A percentile compares a stretch with the other conserved stretches of the same genome.
These are phyloP conservation scores for Arthroderma sp. DNA, from an alignment of 2,329 filamentous ascomycete genomes.

Conservation along the genomic window DNA sequence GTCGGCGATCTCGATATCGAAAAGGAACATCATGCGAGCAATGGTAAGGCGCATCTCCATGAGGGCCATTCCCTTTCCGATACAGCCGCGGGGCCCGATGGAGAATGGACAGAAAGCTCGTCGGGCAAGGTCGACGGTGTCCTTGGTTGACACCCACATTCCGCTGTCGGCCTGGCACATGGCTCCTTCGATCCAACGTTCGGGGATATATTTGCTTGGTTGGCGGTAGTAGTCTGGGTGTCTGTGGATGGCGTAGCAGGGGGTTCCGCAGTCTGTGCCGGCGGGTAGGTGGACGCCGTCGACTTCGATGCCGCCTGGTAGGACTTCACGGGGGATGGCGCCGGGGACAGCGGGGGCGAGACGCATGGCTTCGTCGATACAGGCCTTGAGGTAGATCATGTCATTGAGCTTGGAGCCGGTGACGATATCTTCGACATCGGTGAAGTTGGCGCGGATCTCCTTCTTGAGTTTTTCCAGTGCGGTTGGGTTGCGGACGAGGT, in stretches of 20 bases:
- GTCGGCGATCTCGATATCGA: constrained; percentile 25
- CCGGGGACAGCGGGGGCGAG: constrained; percentile 23
- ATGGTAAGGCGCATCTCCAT: constrained; percentile 35
- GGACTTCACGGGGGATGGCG: constrained; percentile 23
- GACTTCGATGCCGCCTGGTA: constrained; percentile 21
- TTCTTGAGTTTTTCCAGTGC: constrained; percentile 21
- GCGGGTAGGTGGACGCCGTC: constrained; percentile 24
- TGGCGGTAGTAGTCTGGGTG: constrained; percentile 24
- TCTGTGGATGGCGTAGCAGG: constrained; percentile 26
- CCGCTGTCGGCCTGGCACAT: constrained; percentile 11
- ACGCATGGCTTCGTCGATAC: constrained; percentile 30
- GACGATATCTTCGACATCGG: constrained; percentile 27
- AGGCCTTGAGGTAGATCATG: constrained; percentile 33
- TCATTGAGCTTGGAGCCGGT: constrained; percentile 23
- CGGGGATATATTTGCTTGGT: constrained; percentile 23
- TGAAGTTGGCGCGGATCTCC: constrained; percentile 27
- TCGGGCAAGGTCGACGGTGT: constrained; percentile 37
- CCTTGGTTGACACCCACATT: constrained; percentile 14
- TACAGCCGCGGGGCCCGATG: constrained; percentile 33
- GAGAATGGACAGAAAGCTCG: constrained; percentile 23
- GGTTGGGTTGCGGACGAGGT: constrained; percentile 26
- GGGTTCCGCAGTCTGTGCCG: constrained; percentile 24
- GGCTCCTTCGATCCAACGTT: constrained; percentile 26
- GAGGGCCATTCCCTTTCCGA: constrained; percentile 35
- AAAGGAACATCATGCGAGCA: constrained; percentile 30